Percentiles rank a stretch among this genome's conserved stretches.
phyloP scores from a whole-genome alignment of 495 filamentous ascomycete species.

The Neurospora sp. region DNA sequence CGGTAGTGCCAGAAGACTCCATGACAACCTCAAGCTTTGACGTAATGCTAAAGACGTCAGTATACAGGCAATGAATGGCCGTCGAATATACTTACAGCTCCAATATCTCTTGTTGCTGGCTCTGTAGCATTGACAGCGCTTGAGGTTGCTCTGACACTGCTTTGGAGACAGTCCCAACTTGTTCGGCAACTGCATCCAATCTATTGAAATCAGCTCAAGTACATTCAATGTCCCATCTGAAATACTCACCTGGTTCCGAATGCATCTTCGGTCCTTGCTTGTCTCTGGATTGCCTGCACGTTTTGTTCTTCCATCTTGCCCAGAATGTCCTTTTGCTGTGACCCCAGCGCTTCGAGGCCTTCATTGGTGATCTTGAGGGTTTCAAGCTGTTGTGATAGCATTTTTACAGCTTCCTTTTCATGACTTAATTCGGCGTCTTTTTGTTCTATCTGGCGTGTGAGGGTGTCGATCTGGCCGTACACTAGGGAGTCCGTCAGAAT shows the following conservation, averaged over 20 bases:
- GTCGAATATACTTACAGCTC: neutral
- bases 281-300: conserved; percentile 2
- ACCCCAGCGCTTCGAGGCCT: conserved; percentile 16
- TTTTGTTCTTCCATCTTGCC: conserved; percentile 17
- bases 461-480: conserved; percentile 13
- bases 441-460: conserved; percentile 15
- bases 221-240: neutral
- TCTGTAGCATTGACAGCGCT: conserved; percentile 1
- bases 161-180: conserved; percentile 5
- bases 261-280: conserved; percentile 3
- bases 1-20: neutral
- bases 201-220: neutral
- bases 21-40: conserved; percentile 10
- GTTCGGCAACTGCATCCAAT: conserved; percentile 5
- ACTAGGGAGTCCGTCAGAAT: conserved; percentile 14
- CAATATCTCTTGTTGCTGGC: conserved; percentile 1
- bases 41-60: conserved; percentile 8
- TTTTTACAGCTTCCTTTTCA: conserved; percentile 14
- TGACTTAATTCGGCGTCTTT: conserved; percentile 21
- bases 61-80: neutral
- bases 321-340: conserved; percentile 24
- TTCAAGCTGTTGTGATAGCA: conserved; percentile 18
- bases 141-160: conserved; percentile 2
- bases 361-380: conserved; percentile 17
- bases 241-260: conserved; percentile 1